Evolutionary conservation across 192 early-diverging fungal species (phyloP), one percentile per base, ranked within the genome.

Genomic region (Backusella parvicylindrica): DNA sequence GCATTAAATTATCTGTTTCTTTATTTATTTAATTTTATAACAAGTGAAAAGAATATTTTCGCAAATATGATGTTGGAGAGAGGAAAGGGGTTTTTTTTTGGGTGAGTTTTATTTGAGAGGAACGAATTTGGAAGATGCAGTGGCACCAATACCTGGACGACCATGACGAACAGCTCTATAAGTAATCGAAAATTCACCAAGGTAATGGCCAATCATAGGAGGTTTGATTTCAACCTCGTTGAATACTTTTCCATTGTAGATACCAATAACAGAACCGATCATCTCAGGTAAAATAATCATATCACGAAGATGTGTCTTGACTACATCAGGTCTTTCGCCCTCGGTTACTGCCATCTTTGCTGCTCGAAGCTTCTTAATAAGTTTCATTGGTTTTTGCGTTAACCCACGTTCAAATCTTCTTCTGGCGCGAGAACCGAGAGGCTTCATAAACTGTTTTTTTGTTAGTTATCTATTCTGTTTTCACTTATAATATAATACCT

Each of bases 221-320:
- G 77, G 76, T 53, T 92, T 98, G 88, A 98, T 93, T 90, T 99
- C 97, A 77, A 99, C 92, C 91, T 97, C 95, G 92, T 95, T 97
- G 91, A 99, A 99, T 77, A 89, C 92, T 94, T 99, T 99, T 81
- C 96, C 97, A 91, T 98, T 98, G 93, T 99, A 97, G 79, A 99
- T 89, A 81, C 93, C 96, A 81, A 97, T 87, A 70, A 96, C 81
- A 47, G 94, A 96, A 71, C 97, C 96, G 77, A 99, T 94, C 97
- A 97, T 99, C 90, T 99, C 96, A 74, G 97, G 97, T 68, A 99
- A 95, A 74, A 98, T 95, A 81, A 98, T 95, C 97, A 99, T 99
- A 92, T 96, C 90, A 85, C 97, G 94, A 74, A 99, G 91, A 87
- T 99, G 96, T 82, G 96, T 99, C 91, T 99, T 99, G 88, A 99